phyloP scores from a whole-genome alignment of 2,329 filamentous ascomycete genomes.

The Rachicladosporium sp. region DNA sequence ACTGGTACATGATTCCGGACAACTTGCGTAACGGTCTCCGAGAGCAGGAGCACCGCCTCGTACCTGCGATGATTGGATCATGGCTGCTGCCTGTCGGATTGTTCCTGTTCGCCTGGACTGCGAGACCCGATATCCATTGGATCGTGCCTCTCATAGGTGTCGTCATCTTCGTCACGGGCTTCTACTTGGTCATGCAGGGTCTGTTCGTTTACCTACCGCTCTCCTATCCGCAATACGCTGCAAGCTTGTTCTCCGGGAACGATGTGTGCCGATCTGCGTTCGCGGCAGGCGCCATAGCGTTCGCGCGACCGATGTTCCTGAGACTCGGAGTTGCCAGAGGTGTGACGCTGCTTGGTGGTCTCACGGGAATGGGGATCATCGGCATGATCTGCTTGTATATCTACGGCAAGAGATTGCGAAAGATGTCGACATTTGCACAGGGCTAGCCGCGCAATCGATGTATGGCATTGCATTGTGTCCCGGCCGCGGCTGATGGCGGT shows the following conservation, averaged over 20 bases:
- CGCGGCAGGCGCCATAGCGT: conserved; percentile 48
- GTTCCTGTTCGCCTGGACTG: conserved; percentile 24
- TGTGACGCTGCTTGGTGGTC: conserved; percentile 40
- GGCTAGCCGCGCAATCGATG: too few species aligned
- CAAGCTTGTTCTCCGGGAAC: conserved; percentile 48
- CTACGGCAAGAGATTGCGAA: too few species aligned
- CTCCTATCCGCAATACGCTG: conserved; percentile 35
- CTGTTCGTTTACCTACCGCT: conserved; percentile 30
- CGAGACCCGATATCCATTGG: conserved; percentile 23
- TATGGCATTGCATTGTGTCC: too few species aligned
- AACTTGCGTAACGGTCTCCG: conserved; percentile 12
- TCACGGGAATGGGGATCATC: not conserved
- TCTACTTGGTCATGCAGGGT: conserved; percentile 32
- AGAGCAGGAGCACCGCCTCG: conserved; percentile 16
- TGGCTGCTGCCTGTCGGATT: conserved; percentile 18
- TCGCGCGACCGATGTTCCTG: conserved; percentile 46
- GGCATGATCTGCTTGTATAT: too few species aligned
- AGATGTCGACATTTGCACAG: too few species aligned
- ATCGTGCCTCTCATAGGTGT: conserved; percentile 30
- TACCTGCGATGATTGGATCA: conserved; percentile 17
- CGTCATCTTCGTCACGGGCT: conserved; percentile 26
- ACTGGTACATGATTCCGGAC: conserved; percentile 12
- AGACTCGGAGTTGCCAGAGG: conserved; percentile 49
- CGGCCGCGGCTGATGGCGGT: too few species aligned
- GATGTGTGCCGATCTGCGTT: conserved; percentile 47